A percentile compares a stretch with the other conserved stretches of the same genome.
phyloP scores from a whole-genome alignment of 2,329 filamentous ascomycete species.

The Diaporthe sp. region DNA sequence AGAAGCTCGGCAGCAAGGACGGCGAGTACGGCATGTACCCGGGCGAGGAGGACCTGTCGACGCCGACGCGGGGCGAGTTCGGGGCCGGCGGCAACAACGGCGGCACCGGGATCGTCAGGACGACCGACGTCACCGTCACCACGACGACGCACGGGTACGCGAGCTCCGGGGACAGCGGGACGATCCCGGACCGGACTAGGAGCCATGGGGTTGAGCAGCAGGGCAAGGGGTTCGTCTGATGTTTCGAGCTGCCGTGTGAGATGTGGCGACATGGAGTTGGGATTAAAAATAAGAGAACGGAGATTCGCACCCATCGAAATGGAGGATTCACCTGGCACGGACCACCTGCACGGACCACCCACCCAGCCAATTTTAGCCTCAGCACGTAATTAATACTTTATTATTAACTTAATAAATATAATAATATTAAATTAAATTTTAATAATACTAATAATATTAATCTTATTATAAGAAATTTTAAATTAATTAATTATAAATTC shows the following conservation, averaged over 20 bases:
- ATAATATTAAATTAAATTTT: too few relatives aligned
- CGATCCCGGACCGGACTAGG: constrained; percentile 7
- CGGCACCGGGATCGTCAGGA: not conserved
- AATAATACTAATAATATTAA: too few relatives aligned
- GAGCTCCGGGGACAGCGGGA: constrained; percentile 32
- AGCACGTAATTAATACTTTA: too few relatives aligned
- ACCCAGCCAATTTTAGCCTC: too few relatives aligned
- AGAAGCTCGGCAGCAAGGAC: constrained; percentile 36
- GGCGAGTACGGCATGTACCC: constrained; percentile 6
- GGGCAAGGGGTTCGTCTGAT: constrained; percentile 27
- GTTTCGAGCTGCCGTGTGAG: not conserved
- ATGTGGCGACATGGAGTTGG: not conserved
- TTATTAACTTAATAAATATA: too few relatives aligned
- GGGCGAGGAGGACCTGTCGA: constrained; percentile 9
- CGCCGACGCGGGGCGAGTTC: constrained; percentile 1
- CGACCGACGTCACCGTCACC: constrained; percentile 16
- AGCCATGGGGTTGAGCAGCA: constrained; percentile 10
- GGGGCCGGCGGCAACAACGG: not conserved
- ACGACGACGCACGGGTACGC: constrained; percentile 18
- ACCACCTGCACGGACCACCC: too few relatives aligned
- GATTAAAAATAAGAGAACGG: not conserved
- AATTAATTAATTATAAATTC: too few relatives aligned
- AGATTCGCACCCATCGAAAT: too few relatives aligned
- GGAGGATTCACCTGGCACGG: too few relatives aligned
- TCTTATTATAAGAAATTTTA: too few relatives aligned